phyloP scores from a whole-genome alignment of 83 land plant species.

The Diphasiastrum complanatum region DNA sequence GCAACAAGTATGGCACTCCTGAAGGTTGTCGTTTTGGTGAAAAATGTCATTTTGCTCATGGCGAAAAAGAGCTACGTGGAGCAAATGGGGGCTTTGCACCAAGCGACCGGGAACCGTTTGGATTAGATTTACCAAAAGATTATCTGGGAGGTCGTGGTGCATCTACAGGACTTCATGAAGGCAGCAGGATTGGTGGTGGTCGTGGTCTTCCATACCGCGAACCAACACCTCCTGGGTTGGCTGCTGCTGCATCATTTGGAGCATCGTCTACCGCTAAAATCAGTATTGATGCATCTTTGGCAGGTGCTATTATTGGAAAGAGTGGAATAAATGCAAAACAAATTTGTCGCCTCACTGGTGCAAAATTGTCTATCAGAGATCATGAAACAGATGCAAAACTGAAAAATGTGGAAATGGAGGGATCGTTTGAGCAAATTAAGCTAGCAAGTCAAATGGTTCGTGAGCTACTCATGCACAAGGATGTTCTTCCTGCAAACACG shows the following conservation, averaged over 20 bases:
- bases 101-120: too few species aligned
- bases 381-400: slow-evolving; percentile 2
- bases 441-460: slow-evolving; percentile 1
- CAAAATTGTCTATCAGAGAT: neutral
- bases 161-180: too few species aligned
- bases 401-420: slow-evolving; percentile 5
- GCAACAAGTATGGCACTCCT: neutral
- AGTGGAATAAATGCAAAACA: slow-evolving; percentile 3
- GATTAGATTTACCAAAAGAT: too few species aligned
- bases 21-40: slow-evolving; percentile 5
- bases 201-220: too few species aligned
- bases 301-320: too few species aligned
- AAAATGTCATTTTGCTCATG: slow-evolving; percentile 5
- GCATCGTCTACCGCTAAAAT: too few species aligned
- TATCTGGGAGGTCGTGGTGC: too few species aligned
- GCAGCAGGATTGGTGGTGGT: too few species aligned
- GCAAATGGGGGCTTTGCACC: too few species aligned
- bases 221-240: too few species aligned
- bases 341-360: neutral
- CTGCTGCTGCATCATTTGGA: too few species aligned
- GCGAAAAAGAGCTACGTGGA: neutral
- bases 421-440: slow-evolving; percentile 6
- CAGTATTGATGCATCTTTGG: too few species aligned
- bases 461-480: neutral
- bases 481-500: neutral